Evolutionary conservation across 2,329 filamentous ascomycete species (phyloP).

Genomic region (Aureobasidium sp.): DNA sequence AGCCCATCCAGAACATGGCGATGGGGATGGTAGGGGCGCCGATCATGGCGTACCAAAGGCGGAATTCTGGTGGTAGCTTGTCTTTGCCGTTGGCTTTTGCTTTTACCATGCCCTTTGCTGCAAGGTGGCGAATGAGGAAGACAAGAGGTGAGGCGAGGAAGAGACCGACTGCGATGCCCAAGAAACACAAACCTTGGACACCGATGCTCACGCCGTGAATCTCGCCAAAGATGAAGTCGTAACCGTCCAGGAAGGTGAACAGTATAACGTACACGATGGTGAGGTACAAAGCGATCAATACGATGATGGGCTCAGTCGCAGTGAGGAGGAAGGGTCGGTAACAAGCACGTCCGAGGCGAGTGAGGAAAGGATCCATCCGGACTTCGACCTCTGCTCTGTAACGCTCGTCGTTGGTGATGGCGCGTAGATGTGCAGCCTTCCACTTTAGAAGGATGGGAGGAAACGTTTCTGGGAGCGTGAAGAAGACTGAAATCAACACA

Average conservation of each 20-base stretch:
- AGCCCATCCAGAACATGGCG: constrained; percentile 50
- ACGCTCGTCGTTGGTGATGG: constrained; percentile 31
- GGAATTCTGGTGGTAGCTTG: constrained; percentile 42
- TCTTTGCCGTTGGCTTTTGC: constrained; percentile 31
- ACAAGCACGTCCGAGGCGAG: constrained; percentile 28
- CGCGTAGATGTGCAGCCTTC: constrained; percentile 25
- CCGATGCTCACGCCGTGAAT: constrained; percentile 40
- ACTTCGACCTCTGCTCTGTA: constrained; percentile 42
- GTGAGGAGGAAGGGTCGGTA: constrained; percentile 38
- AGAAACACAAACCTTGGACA: constrained; percentile 39
- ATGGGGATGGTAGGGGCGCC: constrained; percentile 42
- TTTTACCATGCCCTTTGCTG: constrained; percentile 34
- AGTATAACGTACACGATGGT: constrained; percentile 40
- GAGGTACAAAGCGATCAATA: constrained; percentile 38
- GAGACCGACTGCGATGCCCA: constrained; percentile 38
- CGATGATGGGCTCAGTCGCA: constrained; percentile 38
- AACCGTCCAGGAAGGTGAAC: constrained; percentile 42
- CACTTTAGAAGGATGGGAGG: constrained; percentile 29
- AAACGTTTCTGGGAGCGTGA: constrained; percentile 44
- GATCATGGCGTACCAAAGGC: constrained; percentile 46
- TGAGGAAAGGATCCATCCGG: constrained; percentile 29
- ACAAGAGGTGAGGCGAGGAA: constrained; percentile 30
- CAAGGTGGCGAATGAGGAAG: constrained; percentile 38
- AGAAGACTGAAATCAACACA: constrained; percentile 21
- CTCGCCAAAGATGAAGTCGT: constrained; percentile 43